Base-by-base conservation (phyloP, 2,329 filamentous ascomycete genomes). In the Cladosporium colombiae region DNA sequence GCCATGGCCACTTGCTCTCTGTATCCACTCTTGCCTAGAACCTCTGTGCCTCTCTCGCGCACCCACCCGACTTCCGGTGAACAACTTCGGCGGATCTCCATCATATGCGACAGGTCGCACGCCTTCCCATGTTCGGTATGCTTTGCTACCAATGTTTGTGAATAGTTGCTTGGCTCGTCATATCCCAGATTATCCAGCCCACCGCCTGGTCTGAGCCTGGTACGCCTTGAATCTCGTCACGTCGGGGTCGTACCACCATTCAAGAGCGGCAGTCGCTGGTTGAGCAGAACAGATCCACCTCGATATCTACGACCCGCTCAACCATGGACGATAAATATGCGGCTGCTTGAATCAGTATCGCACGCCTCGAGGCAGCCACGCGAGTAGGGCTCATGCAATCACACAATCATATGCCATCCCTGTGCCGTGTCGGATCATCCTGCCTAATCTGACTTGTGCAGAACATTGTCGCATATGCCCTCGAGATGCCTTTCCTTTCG, bases 21-120 rank as follows among this genome's bases (percentile, higher is more conserved):
- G 40, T 46, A 27, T 49, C 61, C 61, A 63, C 61, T 53, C 49
- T n/a, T 29, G 44, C 35, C 61, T 63, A 52, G 61, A 63, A 55
- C 49, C 16, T 31, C 18, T 18, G 61, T 56, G 46, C 49, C 16
- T 31, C 18, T 18, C 18, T 18, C 33, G 27, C 44, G 3, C 18
- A 44, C 6, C 29, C 29, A 37, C 49, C 61, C 61, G 61, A 63
- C 61, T 56, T 63, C 61, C 61, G 61, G 31, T 53, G 40, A 44
- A 62, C 49, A 55, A 62, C 49, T 53, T 53, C 50, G 61, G 61
- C 50, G 27, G 23, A 63, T 56, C 61, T 63, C 31, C 40, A 46
- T 46, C 40, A 31, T 29, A 62, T 62, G 18, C 16, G 35, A 62
- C 60, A 62, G 60, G 46, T 62, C 60, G 60, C 60, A 62, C 29